phyloP scores from a whole-genome alignment of 2,329 filamentous ascomycete species.

The Aureobasidium zeae region DNA sequence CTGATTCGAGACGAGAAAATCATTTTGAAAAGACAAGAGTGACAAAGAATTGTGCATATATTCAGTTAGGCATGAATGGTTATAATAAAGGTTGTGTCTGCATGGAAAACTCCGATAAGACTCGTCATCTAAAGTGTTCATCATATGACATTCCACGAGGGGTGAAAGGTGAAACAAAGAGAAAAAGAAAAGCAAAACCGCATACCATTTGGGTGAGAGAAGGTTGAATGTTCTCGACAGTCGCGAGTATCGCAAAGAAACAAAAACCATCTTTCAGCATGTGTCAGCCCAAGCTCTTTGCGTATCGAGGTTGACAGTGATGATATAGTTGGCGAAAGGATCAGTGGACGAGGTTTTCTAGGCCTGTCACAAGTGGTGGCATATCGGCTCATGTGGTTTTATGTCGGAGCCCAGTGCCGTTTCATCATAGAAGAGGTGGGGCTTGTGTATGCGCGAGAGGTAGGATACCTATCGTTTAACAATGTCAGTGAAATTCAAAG shows the following conservation, averaged over 20 bases:
- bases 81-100: conserved; percentile 28
- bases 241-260: too few relatives aligned
- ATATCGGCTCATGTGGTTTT: conserved; percentile 20
- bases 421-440: conserved; percentile 19
- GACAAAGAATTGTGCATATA: conserved; percentile 4
- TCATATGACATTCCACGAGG: conserved; percentile 22
- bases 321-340: conserved; percentile 9
- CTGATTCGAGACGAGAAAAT: conserved; percentile 3
- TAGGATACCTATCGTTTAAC: conserved; percentile 16
- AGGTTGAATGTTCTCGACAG: too few relatives aligned
- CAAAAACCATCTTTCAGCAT: conserved; percentile 8
- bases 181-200: conserved; percentile 13
- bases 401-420: conserved; percentile 22
- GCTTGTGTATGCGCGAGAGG: not conserved
- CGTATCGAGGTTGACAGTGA: conserved; percentile 1
- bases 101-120: conserved; percentile 32
- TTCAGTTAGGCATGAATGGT: conserved; percentile 30
- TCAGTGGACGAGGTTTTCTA: conserved; percentile 39
- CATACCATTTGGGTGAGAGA: conserved; percentile 15
- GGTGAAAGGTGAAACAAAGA: conserved; percentile 16
- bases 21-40: conserved; percentile 20
- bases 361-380: conserved; percentile 32
- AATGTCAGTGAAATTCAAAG: conserved; percentile 12
- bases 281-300: conserved; percentile 13
- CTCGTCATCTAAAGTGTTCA: conserved; percentile 33